Percentiles rank a stretch among this genome's conserved stretches.
These are phyloP conservation scores for Xylaria sp. DNA, from an alignment of 2,329 filamentous ascomycete species.

Conservation along the genomic window DNA sequence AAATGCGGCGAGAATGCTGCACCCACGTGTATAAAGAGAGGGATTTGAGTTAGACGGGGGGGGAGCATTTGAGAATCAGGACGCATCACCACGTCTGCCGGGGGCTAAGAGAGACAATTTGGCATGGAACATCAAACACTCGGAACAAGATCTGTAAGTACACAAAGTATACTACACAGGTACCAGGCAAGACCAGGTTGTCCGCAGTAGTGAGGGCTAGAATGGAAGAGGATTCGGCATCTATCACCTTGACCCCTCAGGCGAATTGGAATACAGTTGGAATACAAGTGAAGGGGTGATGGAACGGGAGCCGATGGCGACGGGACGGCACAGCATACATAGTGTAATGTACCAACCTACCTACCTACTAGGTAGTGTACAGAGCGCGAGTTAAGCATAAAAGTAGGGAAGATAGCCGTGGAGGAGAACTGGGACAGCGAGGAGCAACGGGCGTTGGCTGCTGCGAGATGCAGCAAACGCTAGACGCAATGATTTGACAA, in stretches of 20 bases:
- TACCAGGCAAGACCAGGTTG: not conserved
- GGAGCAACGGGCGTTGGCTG: not conserved
- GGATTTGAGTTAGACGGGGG: constrained; percentile 26
- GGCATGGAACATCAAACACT: constrained; percentile 24
- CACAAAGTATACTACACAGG: no score
- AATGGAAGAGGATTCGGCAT: not conserved
- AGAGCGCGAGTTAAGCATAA: not conserved
- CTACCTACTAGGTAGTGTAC: no score
- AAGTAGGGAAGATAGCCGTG: not conserved
- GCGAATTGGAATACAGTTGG: constrained; percentile 14
- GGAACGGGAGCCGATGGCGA: not conserved
- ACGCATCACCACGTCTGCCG: constrained; percentile 19
- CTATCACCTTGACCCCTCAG: constrained; percentile 23
- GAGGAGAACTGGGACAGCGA: no score
- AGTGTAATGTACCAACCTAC: no score
- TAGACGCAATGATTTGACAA: constrained; percentile 26
- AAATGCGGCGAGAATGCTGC: constrained; percentile 1
- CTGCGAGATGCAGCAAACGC: not conserved
- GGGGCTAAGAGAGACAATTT: constrained; percentile 20
- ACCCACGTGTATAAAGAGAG: constrained; percentile 11
- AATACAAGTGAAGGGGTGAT: no score
- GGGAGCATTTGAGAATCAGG: constrained; percentile 23
- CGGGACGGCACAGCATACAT: not conserved
- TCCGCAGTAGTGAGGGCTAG: not conserved
- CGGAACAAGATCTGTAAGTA: not conserved